A percentile compares a stretch with the other conserved stretches of the same genome.
phyloP scores from a whole-genome alignment of 2,329 filamentous ascomycete species.

The Dactylonectria macrodidyma region DNA sequence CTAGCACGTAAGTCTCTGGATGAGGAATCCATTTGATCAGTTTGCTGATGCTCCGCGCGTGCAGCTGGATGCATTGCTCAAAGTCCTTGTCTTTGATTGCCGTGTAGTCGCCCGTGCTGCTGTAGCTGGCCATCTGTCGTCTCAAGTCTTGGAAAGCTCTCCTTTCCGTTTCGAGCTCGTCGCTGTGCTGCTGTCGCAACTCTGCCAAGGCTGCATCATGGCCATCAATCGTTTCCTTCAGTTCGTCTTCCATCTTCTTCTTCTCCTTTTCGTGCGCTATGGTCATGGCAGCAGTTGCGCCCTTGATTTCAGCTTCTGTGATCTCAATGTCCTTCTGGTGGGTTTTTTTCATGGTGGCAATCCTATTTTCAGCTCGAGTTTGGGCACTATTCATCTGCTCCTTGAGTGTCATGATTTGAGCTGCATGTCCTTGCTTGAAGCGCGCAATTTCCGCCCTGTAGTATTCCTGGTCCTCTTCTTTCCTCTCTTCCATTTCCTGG shows the following conservation, averaged over 20 bases:
- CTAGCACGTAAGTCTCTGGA: background rate
- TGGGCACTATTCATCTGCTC: background rate
- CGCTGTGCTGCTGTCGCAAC: background rate
- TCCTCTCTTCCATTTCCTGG: background rate
- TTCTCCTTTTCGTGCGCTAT: background rate
- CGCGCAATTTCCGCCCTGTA: background rate
- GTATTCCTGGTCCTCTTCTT: background rate
- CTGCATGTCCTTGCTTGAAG: background rate
- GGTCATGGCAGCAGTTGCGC: background rate
- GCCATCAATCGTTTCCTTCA: background rate
- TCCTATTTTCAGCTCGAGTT: background rate
- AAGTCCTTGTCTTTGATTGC: conserved; percentile 28
- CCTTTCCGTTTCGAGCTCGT: background rate
- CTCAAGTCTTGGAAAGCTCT: conserved; percentile 7
- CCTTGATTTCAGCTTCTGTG: background rate
- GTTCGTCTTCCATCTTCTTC: background rate
- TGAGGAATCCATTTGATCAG: conserved; percentile 24
- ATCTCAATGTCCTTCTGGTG: background rate
- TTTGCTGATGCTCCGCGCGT: conserved; percentile 27
- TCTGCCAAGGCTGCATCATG: background rate
- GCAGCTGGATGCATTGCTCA: conserved; percentile 12
- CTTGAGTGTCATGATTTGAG: background rate
- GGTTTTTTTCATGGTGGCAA: background rate
- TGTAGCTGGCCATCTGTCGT: conserved; percentile 31
- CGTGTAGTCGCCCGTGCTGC: conserved; percentile 8